A percentile compares a stretch with the other conserved stretches of the same genome.
phyloP scores from a whole-genome alignment of 202 grass and related monocot genomes.

The Elaeis oleifera region DNA sequence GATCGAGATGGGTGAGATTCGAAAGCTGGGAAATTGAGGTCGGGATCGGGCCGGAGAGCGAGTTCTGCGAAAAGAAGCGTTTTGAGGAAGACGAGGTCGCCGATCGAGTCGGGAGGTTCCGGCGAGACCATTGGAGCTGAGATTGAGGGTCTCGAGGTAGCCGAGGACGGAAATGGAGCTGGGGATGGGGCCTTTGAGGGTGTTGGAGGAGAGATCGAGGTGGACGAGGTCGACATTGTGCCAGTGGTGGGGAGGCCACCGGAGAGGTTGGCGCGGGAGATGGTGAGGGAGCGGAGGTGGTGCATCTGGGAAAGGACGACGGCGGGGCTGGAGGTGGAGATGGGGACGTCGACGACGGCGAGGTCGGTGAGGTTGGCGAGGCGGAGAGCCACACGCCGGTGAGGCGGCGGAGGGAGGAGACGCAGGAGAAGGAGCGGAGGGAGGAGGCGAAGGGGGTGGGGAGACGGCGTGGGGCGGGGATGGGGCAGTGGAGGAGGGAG shows the following conservation, averaged over 20 bases:
- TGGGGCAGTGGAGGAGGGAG: slow-evolving; percentile 43
- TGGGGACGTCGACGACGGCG: slow-evolving; percentile 36
- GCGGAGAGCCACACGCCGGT: slow-evolving; percentile 54
- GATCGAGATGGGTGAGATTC: slow-evolving; percentile 66
- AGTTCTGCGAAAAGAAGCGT: slow-evolving; percentile 52
- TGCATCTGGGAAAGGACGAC: slow-evolving; percentile 77
- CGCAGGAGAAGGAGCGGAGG: slow-evolving; percentile 53
- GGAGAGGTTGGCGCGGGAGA: slow-evolving; percentile 66
- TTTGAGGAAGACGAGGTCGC: slow-evolving; percentile 64
- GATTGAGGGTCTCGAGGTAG: slow-evolving; percentile 52
- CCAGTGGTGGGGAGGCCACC: slow-evolving; percentile 77
- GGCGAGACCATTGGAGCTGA: slow-evolving; percentile 69
- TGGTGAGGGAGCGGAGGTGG: slow-evolving; percentile 35
- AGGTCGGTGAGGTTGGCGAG: slow-evolving; percentile 55
- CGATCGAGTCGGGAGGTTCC: slow-evolving; percentile 49
- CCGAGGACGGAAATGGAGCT: slow-evolving; percentile 53
- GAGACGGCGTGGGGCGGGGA: slow-evolving; percentile 33
- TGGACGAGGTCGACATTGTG: slow-evolving; percentile 67
- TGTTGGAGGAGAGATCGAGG: slow-evolving; percentile 81
- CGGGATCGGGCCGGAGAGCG: slow-evolving; percentile 57
- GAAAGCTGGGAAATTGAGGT: slow-evolving; percentile 56
- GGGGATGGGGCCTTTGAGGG: slow-evolving; percentile 49
- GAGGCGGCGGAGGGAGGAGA: slow-evolving; percentile 49
- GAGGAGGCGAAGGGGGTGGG: slow-evolving; percentile 28
- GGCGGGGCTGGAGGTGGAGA: slow-evolving; percentile 28